Base-by-base conservation (phyloP, 352 stramenopile species). In the Phytopythium litorale region DNA sequence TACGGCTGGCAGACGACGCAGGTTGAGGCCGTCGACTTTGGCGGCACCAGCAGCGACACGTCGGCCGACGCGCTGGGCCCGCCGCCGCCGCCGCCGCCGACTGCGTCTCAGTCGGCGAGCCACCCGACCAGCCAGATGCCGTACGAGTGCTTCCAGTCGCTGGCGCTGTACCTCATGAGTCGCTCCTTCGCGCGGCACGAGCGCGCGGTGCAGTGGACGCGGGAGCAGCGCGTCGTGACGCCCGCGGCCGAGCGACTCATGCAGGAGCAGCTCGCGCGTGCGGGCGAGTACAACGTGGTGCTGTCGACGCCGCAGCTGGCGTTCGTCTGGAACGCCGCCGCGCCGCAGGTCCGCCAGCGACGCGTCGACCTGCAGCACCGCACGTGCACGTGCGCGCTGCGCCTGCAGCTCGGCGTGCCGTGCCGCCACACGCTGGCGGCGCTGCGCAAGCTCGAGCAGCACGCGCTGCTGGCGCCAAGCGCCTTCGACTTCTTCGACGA, bases 1-100 rank as follows among this genome's bases (percentile, higher is more conserved):
- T 84, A 80, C 64, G 76, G 76, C 23, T 84, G 76, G 76, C 73
- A 81, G 58, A 77, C 73, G 19, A 80, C 76, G 16, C 56, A 65
- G 35, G 68, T 77, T 21, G 48, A 68, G 21, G 53, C 67, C 15
- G 55, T 73, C 23, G 64, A 73, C 19, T 65, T 77, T 35, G 66
- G 64, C 15, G 40, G 57, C 28, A 66, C 4, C 30, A n/a, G 48
- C 23, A 38, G 25, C 48, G 19, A 54, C 48, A n/a, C 35, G 35
- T 40, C 35, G 8, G 35, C 35, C 12, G 12, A 15, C 12, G 35
- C 6, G 7, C 35, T 40, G 35, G 35, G 28, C 7, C 28, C 28
- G 5, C 28, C 3, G 5, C 28, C 28, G 5, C 28, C 3, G 5
- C 28, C 28, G 25, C 3, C 28, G 3, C 28, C 3, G 28, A 32